Base-by-base conservation (phyloP, 2,329 filamentous ascomycete species). In the Emergomyces pasteurianus region DNA sequence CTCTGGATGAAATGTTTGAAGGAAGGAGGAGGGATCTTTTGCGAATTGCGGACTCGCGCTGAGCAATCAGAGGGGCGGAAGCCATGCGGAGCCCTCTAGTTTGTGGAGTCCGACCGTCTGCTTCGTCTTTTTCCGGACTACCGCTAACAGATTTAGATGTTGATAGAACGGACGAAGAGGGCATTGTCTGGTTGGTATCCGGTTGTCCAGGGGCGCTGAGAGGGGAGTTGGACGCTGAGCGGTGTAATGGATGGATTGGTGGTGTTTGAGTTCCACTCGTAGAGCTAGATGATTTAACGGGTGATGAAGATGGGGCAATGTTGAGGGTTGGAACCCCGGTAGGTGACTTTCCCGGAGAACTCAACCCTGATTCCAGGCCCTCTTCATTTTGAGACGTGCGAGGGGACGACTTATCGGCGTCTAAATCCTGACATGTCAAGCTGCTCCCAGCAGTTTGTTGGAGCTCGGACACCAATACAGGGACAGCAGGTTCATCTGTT, bases 401-500 rank as follows among this genome's bases (percentile, higher is more conserved):
- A 36, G 9, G 4, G 18, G 26, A 18, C 16, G 42, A 23, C 40
- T 50, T 8, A 14, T 40, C 16, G 28, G 12, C 38, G 16, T 40
- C 31, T 2, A 23, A 23, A 14, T 40, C 28, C 23, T 18, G 10
- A 36, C 7, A 46, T 4, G 9, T 10, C 43, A 49, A 28, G 18
- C 16, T 12, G 21, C 43, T 38, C 1, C 28, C 8, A 1, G 84
- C 79, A 18, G 86, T 87, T 71, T 87, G 84, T 65, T 86, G 80
- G 38, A 90, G 78, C 63, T 85, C 84, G 12, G 82, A 76, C 1
- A 90, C 72, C 61, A 87, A 78, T 21, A 90, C 79, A 1, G 87
- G 87, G 2, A 78, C 83, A 21, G 83, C 74, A 4, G 74, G 68
- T 67, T 91, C 86, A 56, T 75, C 68, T 12, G 66, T 64, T 2